Evolutionary conservation across 495 filamentous ascomycete species (phyloP).

Genomic region (Annulohypoxylon maeteangense): DNA sequence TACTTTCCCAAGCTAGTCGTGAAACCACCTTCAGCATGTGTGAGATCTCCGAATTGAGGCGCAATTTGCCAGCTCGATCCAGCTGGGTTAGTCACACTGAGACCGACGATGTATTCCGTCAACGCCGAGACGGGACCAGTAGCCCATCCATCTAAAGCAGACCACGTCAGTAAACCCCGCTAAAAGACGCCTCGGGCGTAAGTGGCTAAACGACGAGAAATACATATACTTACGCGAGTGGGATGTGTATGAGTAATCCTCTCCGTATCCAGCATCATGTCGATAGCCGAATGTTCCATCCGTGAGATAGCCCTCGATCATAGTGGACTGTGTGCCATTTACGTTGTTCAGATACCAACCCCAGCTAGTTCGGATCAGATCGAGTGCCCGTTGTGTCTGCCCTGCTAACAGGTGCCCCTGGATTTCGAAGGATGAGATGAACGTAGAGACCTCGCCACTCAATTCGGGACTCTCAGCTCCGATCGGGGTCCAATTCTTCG

Average conservation of each 20-base stretch:
- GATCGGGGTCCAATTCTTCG: conserved; percentile 66
- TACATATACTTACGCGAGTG: conserved; percentile 56
- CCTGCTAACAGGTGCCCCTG: conserved; percentile 67
- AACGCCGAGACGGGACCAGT: conserved; percentile 68
- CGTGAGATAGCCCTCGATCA: conserved; percentile 69
- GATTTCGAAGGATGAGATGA: conserved; percentile 73
- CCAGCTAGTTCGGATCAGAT: conserved; percentile 70
- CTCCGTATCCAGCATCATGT: conserved; percentile 60
- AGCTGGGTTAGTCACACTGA: conserved; percentile 61
- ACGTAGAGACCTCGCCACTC: conserved; percentile 68
- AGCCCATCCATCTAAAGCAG: conserved; percentile 63
- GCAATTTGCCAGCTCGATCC: conserved; percentile 66
- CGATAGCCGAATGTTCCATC: conserved; percentile 70
- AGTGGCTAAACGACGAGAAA: conserved; percentile 1
- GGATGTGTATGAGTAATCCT: conserved; percentile 64
- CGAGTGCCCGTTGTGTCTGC: conserved; percentile 63
- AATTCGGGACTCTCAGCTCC: conserved; percentile 69
- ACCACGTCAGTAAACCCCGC: neutral
- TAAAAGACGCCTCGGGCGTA: neutral
- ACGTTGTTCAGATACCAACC: conserved; percentile 71
- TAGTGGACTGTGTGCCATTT: conserved; percentile 70
- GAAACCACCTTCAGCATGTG: conserved; percentile 66
- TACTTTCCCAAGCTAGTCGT: conserved; percentile 65
- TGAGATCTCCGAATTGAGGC: conserved; percentile 68
- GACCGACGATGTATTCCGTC: conserved; percentile 66